Percentiles rank a stretch among this genome's conserved stretches.
Evolutionary conservation across 2,329 filamentous ascomycete species (phyloP).

Genomic region (Epichloe festucae): DNA sequence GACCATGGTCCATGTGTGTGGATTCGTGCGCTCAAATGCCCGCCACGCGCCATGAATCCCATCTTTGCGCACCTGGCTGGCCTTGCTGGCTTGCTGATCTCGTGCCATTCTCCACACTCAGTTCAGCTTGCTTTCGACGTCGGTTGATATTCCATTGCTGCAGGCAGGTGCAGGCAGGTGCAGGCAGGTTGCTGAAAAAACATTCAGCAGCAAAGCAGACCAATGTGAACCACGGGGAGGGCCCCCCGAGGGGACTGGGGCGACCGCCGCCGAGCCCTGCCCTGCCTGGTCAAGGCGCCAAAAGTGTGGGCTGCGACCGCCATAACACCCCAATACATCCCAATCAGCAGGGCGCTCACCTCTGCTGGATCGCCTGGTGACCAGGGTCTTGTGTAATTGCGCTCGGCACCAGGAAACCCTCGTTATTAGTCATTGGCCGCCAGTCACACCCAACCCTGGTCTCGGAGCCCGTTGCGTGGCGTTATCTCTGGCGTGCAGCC

Average conservation of each 20-base stretch:
- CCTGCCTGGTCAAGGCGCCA: background rate
- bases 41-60: background rate
- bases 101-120: background rate
- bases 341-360: conserved; percentile 4
- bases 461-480: background rate
- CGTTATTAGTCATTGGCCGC: background rate
- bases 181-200: background rate
- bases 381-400: conserved; percentile 4
- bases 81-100: background rate
- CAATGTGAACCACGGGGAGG: background rate
- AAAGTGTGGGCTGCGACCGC: background rate
- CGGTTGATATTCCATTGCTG: too few relatives aligned
- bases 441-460: background rate
- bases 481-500: background rate
- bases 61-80: background rate
- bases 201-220: background rate
- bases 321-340: background rate
- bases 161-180: too few relatives aligned
- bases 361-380: conserved; percentile 3
- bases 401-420: conserved; percentile 3
- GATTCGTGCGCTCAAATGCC: background rate
- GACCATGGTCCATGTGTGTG: conserved; percentile 1
- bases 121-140: too few relatives aligned
- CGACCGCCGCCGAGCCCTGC: background rate
- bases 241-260: background rate